These are phyloP conservation scores for Herpetomonas tarakana DNA, from an alignment of 208 protist species.

Conservation along the genomic window DNA sequence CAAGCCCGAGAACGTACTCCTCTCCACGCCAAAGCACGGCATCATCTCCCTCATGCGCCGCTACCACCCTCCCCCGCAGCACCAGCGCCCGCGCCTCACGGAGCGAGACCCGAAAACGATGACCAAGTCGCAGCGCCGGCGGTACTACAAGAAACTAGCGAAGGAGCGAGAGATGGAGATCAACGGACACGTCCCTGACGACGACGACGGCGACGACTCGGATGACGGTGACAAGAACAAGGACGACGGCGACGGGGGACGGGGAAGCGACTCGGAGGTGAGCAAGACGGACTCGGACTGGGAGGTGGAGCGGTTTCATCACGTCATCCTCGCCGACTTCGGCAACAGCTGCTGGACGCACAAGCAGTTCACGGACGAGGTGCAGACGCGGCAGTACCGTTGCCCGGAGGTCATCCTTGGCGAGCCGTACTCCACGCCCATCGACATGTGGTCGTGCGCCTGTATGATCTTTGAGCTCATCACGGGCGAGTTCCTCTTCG, in stretches of 20 bases:
- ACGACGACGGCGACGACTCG: constrained; percentile 17
- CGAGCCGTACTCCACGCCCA: constrained; percentile 72
- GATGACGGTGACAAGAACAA: constrained; percentile 10
- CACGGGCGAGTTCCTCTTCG: constrained; percentile 93
- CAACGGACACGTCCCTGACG: constrained; percentile 11
- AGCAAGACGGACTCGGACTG: constrained; percentile 84
- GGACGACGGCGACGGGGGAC: constrained; percentile 10
- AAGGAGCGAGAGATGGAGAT: constrained; percentile 33
- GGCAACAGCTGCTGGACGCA: constrained; percentile 98
- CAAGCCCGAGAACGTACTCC: constrained; percentile 96
- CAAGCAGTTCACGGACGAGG: constrained; percentile 96
- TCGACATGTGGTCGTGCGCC: constrained; percentile 92
- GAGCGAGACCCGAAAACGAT: constrained; percentile 85
- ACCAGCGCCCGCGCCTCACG: constrained; percentile 70
- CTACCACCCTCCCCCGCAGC: constrained; percentile 68
- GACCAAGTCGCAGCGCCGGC: constrained; percentile 91
- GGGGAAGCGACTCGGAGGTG: constrained; percentile 22
- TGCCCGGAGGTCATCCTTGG: constrained; percentile 93
- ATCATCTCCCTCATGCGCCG: constrained; percentile 87
- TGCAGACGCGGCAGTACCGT: constrained; percentile 93
- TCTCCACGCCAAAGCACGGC: constrained; percentile 81
- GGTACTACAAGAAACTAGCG: constrained; percentile 90
- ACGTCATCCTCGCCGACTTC: constrained; percentile 97
- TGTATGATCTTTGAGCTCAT: constrained; percentile 95
- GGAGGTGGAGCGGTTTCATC: constrained; percentile 81